Evolutionary conservation across 305 asterid genomes (phyloP).

Genomic region (Euphrasia arctica): DNA sequence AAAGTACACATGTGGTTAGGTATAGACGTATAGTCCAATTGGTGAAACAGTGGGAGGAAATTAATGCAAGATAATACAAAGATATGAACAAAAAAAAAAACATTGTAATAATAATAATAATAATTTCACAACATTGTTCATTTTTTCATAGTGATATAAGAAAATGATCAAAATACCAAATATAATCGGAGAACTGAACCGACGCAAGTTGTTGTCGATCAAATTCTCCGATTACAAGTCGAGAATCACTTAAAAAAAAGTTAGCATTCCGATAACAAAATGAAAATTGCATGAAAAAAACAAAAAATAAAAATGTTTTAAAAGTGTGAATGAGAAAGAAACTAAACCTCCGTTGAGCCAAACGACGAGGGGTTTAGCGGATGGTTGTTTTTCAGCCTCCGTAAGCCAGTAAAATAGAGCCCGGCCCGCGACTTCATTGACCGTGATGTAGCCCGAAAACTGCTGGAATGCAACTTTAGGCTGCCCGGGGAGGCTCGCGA

Average conservation of each 20-base stretch:
- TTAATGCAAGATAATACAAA: no score
- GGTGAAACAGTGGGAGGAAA: constrained; percentile 10
- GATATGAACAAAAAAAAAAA: not conserved
- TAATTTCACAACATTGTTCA: no score
- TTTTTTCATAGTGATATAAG: no score
- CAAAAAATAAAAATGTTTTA: no score
- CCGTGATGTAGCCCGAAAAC: constrained; percentile 89
- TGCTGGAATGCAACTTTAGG: constrained; percentile 69
- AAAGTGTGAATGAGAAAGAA: constrained; percentile 6
- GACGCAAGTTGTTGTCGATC: no score
- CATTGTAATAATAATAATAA: not conserved
- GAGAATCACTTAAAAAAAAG: no score
- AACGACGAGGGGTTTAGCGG: constrained; percentile 62
- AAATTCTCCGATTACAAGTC: no score
- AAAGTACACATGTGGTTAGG: constrained; percentile 18
- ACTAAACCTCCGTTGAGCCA: constrained; percentile 94
- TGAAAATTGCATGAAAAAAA: no score
- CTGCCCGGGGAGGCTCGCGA: constrained; percentile 73
- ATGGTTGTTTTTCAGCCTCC: constrained; percentile 54
- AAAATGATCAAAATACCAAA: no score
- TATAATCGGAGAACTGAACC: no score
- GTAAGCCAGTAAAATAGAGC: constrained; percentile 96
- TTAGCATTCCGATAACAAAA: no score
- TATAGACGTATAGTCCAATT: constrained; percentile 10
- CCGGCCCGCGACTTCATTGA: constrained; percentile 63